phyloP scores from a whole-genome alignment of 2,329 filamentous ascomycete genomes.

The Phialophora macrospora region DNA sequence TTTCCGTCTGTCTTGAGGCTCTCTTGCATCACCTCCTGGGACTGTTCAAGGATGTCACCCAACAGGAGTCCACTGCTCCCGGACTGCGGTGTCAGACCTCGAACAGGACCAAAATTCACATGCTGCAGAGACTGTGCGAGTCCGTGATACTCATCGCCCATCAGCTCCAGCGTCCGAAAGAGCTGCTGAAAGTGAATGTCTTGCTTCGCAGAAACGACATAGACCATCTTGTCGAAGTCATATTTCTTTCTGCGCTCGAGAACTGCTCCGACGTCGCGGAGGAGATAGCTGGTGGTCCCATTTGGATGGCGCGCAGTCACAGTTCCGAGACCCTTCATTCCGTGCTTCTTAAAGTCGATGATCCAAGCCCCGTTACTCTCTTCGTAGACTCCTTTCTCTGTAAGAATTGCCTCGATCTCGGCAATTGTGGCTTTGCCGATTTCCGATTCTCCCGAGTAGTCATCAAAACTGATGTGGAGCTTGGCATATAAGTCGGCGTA shows the following conservation, averaged over 20 bases:
- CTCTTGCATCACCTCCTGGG: conserved; percentile 3
- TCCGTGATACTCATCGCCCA: neutral
- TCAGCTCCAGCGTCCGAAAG: conserved; percentile 7
- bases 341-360: conserved; percentile 72
- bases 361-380: conserved; percentile 74
- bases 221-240: conserved; percentile 78
- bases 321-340: conserved; percentile 71
- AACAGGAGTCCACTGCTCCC: conserved; percentile 1
- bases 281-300: conserved; percentile 77
- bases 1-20: conserved; percentile 1
- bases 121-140: conserved; percentile 1
- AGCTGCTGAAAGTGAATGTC: conserved; percentile 74
- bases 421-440: conserved; percentile 71
- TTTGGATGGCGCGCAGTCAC: conserved; percentile 74
- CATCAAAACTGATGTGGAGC: conserved; percentile 72
- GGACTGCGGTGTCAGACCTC: neutral
- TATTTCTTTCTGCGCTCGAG: conserved; percentile 66
- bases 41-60: neutral
- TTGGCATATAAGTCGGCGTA: conserved; percentile 72
- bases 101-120: neutral
- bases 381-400: conserved; percentile 67
- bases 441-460: conserved; percentile 73
- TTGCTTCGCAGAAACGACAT: conserved; percentile 74
- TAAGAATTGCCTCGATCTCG: conserved; percentile 64
- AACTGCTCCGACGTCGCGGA: conserved; percentile 76